Evolutionary conservation across 345 rosid genomes (phyloP).

Genomic region (Eucalyptus brandiana): DNA sequence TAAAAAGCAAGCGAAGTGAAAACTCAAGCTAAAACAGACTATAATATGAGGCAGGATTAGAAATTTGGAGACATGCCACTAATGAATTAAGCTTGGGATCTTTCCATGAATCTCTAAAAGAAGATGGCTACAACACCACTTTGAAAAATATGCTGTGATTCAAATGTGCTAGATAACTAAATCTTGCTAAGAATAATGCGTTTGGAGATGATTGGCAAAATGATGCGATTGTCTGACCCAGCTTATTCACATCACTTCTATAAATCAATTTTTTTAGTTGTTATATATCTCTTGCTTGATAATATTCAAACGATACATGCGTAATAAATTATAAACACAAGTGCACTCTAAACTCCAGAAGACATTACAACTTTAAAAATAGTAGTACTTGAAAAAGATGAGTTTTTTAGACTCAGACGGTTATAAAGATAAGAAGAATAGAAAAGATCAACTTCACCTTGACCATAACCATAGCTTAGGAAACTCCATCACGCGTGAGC

Average conservation of each 20-base stretch:
- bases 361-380: not conserved
- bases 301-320: not conserved
- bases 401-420: not conserved
- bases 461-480: not conserved
- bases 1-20: not conserved
- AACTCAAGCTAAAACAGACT: not conserved
- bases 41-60: not conserved
- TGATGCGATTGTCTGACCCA: not conserved
- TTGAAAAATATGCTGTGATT: too few species aligned
- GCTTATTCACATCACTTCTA: not conserved
- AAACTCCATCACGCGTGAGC: not conserved
- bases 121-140: not conserved
- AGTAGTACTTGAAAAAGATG: not conserved
- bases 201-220: not conserved
- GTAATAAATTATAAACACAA: not conserved
- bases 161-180: not conserved
- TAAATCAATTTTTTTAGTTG: not conserved
- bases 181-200: not conserved
- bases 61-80: not conserved
- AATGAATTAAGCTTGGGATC: not conserved
- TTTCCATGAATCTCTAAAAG: too few species aligned
- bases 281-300: not conserved
- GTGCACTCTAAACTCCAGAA: not conserved
- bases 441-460: not conserved
- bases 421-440: not conserved